Evolutionary conservation across 2,329 filamentous ascomycete genomes (phyloP).

Genomic region (Sporothrix dimorphospora): DNA sequence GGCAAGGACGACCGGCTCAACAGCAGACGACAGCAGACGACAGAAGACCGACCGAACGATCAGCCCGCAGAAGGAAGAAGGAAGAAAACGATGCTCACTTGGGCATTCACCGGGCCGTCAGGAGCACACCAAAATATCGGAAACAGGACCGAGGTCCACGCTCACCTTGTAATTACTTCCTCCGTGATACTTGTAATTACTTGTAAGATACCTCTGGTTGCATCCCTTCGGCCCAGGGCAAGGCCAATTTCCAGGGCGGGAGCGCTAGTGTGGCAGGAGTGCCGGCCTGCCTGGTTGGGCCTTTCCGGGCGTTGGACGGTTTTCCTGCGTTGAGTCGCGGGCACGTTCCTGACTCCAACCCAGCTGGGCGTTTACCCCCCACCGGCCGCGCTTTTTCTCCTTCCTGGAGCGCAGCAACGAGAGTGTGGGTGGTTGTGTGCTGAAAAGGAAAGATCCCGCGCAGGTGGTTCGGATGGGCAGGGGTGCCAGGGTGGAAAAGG

Average conservation of each 20-base stretch:
- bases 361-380: no score
- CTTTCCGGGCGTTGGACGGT: not conserved
- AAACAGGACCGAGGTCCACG: no score
- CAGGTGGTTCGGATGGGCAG: constrained; percentile 12
- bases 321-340: not conserved
- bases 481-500: not conserved
- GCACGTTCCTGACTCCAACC: not conserved
- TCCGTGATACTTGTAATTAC: no score
- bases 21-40: no score
- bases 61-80: not conserved
- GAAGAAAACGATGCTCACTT: not conserved
- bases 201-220: no score
- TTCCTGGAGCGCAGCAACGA: no score
- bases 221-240: not conserved
- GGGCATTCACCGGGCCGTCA: not conserved
- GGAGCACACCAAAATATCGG: not conserved
- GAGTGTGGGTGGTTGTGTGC: not conserved
- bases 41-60: no score
- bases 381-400: no score
- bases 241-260: constrained; percentile 3
- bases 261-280: constrained; percentile 20
- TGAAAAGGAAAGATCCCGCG: constrained; percentile 28
- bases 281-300: not conserved
- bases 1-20: no score
- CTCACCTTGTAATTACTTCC: no score